These are phyloP conservation scores for Kwoniella sp. DNA, from an alignment of 768 basidiomycete genomes.

Conservation along the genomic window DNA sequence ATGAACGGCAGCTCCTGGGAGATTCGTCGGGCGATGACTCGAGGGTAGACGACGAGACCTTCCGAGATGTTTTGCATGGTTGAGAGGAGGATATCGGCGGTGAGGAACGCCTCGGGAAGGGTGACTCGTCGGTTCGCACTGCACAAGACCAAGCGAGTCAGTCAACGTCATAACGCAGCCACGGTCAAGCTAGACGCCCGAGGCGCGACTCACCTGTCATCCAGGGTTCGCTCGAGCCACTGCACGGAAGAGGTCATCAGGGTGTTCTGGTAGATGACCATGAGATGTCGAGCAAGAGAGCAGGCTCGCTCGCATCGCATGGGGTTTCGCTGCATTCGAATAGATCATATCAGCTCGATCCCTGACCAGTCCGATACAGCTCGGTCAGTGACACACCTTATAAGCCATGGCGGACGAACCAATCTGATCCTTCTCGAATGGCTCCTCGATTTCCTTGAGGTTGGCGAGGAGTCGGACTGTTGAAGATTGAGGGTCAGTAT, in stretches of 20 bases:
- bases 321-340: slow-evolving; percentile 64
- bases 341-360: not conserved
- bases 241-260: slow-evolving; percentile 91
- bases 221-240: slow-evolving; percentile 97
- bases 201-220: slow-evolving; percentile 83
- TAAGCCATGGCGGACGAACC: slow-evolving; percentile 94
- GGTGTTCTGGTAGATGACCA: slow-evolving; percentile 93
- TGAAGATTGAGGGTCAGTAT: not conserved
- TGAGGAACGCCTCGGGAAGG: slow-evolving; percentile 92
- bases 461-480: slow-evolving; percentile 79
- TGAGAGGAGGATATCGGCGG: slow-evolving; percentile 91
- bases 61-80: slow-evolving; percentile 95
- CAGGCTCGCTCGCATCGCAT: slow-evolving; percentile 98
- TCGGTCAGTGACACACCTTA: slow-evolving; percentile 55
- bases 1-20: slow-evolving; percentile 96
- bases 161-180: no score
- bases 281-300: slow-evolving; percentile 89
- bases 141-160: no score
- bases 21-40: slow-evolving; percentile 87
- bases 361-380: not conserved
- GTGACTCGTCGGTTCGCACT: slow-evolving; percentile 96
- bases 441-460: slow-evolving; percentile 98
- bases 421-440: slow-evolving; percentile 97
- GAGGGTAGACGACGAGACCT: slow-evolving; percentile 98
- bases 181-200: no score